These are phyloP conservation scores for Ceratobasidium sp. DNA, from an alignment of 1,284 basidiomycete species.

Conservation along the genomic window DNA sequence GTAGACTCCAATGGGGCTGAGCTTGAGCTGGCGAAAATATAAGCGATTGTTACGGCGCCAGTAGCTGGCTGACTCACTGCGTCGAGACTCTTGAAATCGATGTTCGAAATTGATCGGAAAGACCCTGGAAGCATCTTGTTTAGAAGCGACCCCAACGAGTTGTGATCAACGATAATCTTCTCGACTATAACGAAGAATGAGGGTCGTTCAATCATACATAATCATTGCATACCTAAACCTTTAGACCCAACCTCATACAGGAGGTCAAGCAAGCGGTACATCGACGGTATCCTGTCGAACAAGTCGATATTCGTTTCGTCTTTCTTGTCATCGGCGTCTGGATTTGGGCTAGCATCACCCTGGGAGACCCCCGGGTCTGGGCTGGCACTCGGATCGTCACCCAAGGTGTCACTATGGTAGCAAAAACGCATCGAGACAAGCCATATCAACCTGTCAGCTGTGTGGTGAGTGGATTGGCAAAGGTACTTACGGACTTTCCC, in stretches of 20 bases:
- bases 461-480: too few species aligned
- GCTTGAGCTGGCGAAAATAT: slow-evolving; percentile 47
- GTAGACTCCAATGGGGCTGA: slow-evolving; percentile 63
- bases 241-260: slow-evolving; percentile 35
- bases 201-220: background rate
- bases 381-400: too few species aligned
- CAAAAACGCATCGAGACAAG: too few species aligned
- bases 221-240: slow-evolving; percentile 28
- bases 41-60: background rate
- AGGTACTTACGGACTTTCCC: too few species aligned
- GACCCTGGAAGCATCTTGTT: slow-evolving; percentile 29
- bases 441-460: too few species aligned
- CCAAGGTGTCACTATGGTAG: too few species aligned
- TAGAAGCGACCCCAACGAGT: slow-evolving; percentile 21
- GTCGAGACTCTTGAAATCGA: slow-evolving; percentile 57
- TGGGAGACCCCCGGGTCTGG: too few species aligned
- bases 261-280: slow-evolving; percentile 40
- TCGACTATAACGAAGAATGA: background rate
- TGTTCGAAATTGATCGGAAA: slow-evolving; percentile 9
- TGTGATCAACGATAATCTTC: slow-evolving; percentile 37
- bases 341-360: too few species aligned
- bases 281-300: slow-evolving; percentile 1
- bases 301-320: too few species aligned
- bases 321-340: too few species aligned
- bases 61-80: background rate